Base-by-base conservation (phyloP, 305 asterid genomes). In the Nicotiana rustica region DNA sequence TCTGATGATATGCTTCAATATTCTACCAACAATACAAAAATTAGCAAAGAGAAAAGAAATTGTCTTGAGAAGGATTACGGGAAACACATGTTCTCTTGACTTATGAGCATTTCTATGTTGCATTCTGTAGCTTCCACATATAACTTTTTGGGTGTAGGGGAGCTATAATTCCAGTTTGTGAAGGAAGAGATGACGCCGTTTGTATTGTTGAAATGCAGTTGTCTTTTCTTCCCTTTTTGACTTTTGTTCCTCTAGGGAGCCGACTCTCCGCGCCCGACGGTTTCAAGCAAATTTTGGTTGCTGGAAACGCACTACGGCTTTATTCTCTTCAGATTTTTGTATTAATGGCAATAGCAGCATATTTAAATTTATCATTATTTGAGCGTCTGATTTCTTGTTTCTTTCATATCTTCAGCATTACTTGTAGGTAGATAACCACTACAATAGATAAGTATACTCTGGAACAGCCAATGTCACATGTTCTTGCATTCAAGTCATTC, bases 21-120 rank as follows among this genome's bases (percentile, higher is more conserved):
- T 71, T 44, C 19, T 71, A 71, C 60, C 78, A 47, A 71, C 78
- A 71, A 59, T 5, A 3, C 21, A 47, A 13, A 19, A 71, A 71
- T 21, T 47, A 71, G 8, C 79, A 21, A 71, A 71, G 47, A 47
- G 38, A 21, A 29, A 36, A 47, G 38, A 71, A 19, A 17, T 36
- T 47, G 59, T 71, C 78, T 44, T 3, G 1, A 6, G 18, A 35
- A 47, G 13, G 19, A 19, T 44, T 44, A 71, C 19, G 25, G 36
- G 7, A 71, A 70, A 71, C 3, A 4, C 4, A 17, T 69, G 77
- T 44, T 69, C 10, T 9, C 35, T 70, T 44, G 59, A 44, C 78
- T 18, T 10, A 25, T 2, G 0, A 19, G 47, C 31, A 71, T 19
- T 71, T 19, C 18, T 19, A 44, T 3, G 1, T 19, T 71, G 60